phyloP scores from a whole-genome alignment of 139 green algal species.

The Auxenochlorella pyrenoidosa region DNA sequence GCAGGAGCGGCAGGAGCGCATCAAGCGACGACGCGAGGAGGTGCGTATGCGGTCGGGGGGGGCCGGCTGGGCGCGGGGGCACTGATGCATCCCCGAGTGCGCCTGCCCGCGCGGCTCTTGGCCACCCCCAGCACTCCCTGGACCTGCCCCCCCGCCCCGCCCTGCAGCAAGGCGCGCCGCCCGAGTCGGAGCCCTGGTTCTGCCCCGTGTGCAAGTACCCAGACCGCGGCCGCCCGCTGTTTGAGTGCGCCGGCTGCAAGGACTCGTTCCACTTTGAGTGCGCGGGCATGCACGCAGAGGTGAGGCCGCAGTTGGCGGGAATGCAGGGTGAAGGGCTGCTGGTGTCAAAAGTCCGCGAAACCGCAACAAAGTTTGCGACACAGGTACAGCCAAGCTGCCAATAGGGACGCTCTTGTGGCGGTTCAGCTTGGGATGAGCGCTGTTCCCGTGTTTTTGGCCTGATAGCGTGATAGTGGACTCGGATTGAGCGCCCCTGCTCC shows the following conservation, averaged over 20 bases:
- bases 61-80: not conserved
- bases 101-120: not conserved
- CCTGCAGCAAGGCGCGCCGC: constrained; percentile 24
- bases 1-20: constrained; percentile 5
- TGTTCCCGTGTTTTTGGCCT: no score
- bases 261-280: constrained; percentile 62
- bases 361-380: no score
- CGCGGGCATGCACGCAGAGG: constrained; percentile 50
- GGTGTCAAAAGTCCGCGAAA: no score
- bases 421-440: no score
- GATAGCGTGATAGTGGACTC: no score
- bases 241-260: constrained; percentile 59
- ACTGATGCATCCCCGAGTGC: not conserved
- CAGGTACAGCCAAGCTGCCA: no score
- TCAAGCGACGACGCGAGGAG: constrained; percentile 13
- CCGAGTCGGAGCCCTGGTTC: constrained; percentile 28
- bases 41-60: no score
- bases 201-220: constrained; percentile 56
- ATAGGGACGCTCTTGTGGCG: no score
- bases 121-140: no score
- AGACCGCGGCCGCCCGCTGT: constrained; percentile 46
- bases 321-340: no score
- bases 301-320: not conserved
- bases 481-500: no score
- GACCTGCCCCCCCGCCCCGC: not conserved